Percentiles rank a stretch among this genome's conserved stretches.
phyloP scores from a whole-genome alignment of 2,329 filamentous ascomycete species.

The Monilinia fructigena region DNA sequence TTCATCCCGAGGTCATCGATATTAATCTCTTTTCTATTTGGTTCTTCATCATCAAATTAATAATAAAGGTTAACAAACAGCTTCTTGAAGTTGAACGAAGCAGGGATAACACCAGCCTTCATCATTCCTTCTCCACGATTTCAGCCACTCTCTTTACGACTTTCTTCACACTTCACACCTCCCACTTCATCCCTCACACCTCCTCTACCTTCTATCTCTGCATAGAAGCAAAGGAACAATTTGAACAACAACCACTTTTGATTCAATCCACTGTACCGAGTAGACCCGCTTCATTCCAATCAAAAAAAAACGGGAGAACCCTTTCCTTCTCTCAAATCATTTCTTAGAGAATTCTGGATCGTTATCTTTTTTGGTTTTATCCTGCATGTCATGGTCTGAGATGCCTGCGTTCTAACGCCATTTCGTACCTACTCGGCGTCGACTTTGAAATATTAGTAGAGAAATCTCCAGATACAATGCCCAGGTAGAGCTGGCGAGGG shows the following conservation, averaged over 20 bases:
- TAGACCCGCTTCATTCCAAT: slow-evolving; percentile 19
- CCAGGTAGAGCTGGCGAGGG: slow-evolving; percentile 30
- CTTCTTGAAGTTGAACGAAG: neutral
- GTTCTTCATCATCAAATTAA: neutral
- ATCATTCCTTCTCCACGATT: slow-evolving; percentile 21
- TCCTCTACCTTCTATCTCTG: neutral
- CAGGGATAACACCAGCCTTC: slow-evolving; percentile 22
- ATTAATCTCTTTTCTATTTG: neutral
- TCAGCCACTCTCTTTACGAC: slow-evolving; percentile 21
- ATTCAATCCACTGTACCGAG: neutral
- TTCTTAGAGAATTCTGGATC: slow-evolving; percentile 2
- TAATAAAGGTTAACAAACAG: too few relatives aligned
- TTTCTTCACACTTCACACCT: neutral
- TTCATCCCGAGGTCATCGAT: too few relatives aligned
- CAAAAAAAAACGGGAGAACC: slow-evolving; percentile 4
- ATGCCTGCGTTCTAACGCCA: slow-evolving; percentile 15
- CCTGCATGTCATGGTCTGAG: slow-evolving; percentile 13
- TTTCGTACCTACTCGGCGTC: slow-evolving; percentile 14
- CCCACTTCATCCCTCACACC: too few relatives aligned
- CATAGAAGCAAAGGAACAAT: slow-evolving; percentile 4
- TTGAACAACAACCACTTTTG: slow-evolving; percentile 1
- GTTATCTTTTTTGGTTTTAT: neutral
- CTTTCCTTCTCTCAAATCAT: slow-evolving; percentile 14
- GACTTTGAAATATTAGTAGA: slow-evolving; percentile 12
- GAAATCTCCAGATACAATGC: slow-evolving; percentile 28